Evolutionary conservation across 2,329 filamentous ascomycete genomes (phyloP), one percentile per base, ranked within the genome.

Genomic region (Xylariaceae sp.): DNA sequence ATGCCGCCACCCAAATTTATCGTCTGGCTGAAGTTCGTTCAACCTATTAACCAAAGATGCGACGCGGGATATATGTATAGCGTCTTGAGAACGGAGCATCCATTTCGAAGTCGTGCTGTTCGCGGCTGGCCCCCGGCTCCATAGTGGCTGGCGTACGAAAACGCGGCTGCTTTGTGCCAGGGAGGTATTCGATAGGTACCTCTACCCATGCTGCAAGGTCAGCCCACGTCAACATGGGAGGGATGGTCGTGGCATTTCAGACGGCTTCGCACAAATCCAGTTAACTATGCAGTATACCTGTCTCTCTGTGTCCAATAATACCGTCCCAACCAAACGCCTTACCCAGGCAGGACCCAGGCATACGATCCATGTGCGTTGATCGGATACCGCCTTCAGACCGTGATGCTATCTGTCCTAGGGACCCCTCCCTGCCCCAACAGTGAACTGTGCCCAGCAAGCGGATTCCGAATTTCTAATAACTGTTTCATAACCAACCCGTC

Each of bases 181-280:
- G 26, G 45, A 59, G 50, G 47, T 53, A 57, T 47, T 46, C 30
- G 50, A 51, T n/a, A 44, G 55, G 53, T 55, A 58, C 49, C 32
- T 53, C 36, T 39, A 42, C 32, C 29, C 22, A 51, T 57, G 55
- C 55, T 34, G 32, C 32, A 34, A 56, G 47, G 56, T 58, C 56
- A 56, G 53, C 37, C 53, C 30, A 49, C 53, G 48, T 54, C 48
- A 36, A 57, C 48, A 39, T 51, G 44, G 26, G 48, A 51, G n/a
- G 53, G 34, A 44, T 51, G 42, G 42, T 49, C 34, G 44, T 26
- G 37, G 40, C 48, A 50, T 22, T 40, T 48, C 29, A 34, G 34
- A 51, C 37, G 37, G 22, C 39, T 51, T 48, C 50, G 41, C 45
- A 19, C 36, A 42, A 49, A 21, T 13, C 26, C 21, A 46, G 44